Conservation (phyloP, 2,329 filamentous ascomycete genomes). For the Neofusicoccum kwambonambiense region DNA sequence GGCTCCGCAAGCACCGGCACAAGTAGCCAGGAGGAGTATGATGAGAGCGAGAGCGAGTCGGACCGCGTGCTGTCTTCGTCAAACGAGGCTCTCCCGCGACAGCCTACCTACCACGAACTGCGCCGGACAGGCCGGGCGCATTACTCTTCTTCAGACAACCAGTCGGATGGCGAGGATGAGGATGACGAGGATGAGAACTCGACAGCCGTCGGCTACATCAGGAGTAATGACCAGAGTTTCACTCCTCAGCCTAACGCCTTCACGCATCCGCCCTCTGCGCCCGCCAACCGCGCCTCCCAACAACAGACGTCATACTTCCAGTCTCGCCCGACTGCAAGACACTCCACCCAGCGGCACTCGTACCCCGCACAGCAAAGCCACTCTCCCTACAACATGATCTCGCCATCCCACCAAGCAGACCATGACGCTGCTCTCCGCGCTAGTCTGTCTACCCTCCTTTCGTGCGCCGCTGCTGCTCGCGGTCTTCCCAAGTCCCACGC, state of each 20-base stretch:
- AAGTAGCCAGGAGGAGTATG: slow-evolving; percentile 92
- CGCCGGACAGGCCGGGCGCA: slow-evolving; percentile 27
- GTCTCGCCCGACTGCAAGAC: slow-evolving; percentile 30
- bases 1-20: slow-evolving; percentile 37
- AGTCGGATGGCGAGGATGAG: slow-evolving; percentile 35
- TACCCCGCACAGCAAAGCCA: slow-evolving; percentile 46
- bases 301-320: slow-evolving; percentile 36
- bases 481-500: slow-evolving; percentile 64
- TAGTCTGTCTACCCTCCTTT: slow-evolving; percentile 90
- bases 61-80: slow-evolving; percentile 68
- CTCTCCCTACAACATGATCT: slow-evolving; percentile 65
- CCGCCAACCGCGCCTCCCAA: slow-evolving; percentile 42
- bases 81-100: slow-evolving; percentile 55
- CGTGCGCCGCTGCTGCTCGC: slow-evolving; percentile 88
- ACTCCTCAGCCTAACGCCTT: slow-evolving; percentile 91
- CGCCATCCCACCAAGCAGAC: slow-evolving; percentile 75
- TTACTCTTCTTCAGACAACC: slow-evolving; percentile 35
- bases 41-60: slow-evolving; percentile 88
- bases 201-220: slow-evolving; percentile 71
- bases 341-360: slow-evolving; percentile 40
- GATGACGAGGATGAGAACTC: slow-evolving; percentile 63
- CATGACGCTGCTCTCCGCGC: slow-evolving; percentile 91
- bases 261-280: slow-evolving; percentile 70
- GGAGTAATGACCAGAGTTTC: slow-evolving; percentile 58
- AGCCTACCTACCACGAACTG: slow-evolving; percentile 28